Evolutionary conservation across 805 yeast species (phyloP), one percentile per base, ranked within the genome.

Genomic region (Lachancea quebecensis): DNA sequence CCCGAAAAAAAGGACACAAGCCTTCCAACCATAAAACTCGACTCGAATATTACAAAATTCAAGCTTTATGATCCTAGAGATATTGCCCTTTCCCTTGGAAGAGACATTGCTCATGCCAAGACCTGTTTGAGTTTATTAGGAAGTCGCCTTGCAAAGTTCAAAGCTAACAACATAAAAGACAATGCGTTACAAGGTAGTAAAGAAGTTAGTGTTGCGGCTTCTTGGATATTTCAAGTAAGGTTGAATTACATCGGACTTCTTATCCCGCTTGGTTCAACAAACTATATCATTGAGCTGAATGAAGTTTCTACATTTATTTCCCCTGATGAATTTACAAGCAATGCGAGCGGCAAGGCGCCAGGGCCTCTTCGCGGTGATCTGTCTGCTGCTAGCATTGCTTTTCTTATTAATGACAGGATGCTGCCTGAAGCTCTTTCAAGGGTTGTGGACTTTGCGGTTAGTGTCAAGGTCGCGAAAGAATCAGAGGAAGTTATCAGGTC

Each of bases 361-460:
- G 14, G 14, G n/a, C 29, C 14, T 8, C 14, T 33, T 17, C 44
- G 37, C 8, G 64, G 66, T 12, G 56, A 59, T 33, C n/a, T 57
- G 3, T 56, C 62, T 2, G 46, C 56, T 0, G 60, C 56, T 11
- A 66, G 64, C 41, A 46, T 64, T 10, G 55, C 56, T 10, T 45
- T 69, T 11, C 35, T 58, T 4, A 46, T 70, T 1, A 59, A 59
- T 18, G 66, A 64, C 28, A 51, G 51, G 1, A 34, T 46, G 7
- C 56, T 69, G 27, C 65, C 71, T 50, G 52, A 72, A 56, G 39
- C 65, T 41, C 50, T 75, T 53, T 57, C 77, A 1, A 67, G 67
- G 4, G 39, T 77, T 2, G 39, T 75, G 14, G 78, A 83, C 52
- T 57, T 79, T 48, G 79, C 49, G 52, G 65, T n/a, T 41, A 76